Evolutionary conservation across 805 yeast genomes (phyloP), one percentile per base, ranked within the genome.

Genomic region (Candida taoyuanica): DNA sequence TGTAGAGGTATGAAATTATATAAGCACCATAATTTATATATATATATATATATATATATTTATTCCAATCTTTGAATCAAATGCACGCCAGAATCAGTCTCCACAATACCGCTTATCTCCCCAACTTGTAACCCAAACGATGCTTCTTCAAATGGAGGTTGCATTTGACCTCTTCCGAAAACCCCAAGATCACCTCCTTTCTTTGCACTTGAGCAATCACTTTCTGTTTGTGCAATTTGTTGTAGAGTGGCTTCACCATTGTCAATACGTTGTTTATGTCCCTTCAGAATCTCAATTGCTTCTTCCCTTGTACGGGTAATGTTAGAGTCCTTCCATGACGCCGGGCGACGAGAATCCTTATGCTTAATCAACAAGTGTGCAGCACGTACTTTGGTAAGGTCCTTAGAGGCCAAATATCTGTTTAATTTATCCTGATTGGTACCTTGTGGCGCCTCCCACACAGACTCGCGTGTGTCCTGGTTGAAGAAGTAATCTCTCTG

Each of bases 81-180:
- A 55, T 93, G 98, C 34, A 87, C 79, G 17, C 98, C 98, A 49
- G 94, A 82, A 53, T 82, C 94, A 14, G 89, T 77, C 63, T 88
- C 97, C 13, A 93, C 84, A 19, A 88, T 75, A 31, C 76, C 84
- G 54, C 93, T 81, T 31, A 84, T 60, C 56, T 89, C 93, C 16
- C 96, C 96, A 16, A 87, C 80, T 47, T 85, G 76, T 48, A 93
- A 67, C 5, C 64, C 79, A 59, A 84, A 91, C 2, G 96, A 81
- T 2, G 93, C 95, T 43, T 79, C 79, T 62, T 93, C 98, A 56
- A 93, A 93, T 42, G 82, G 65, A 25, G 96, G 96, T 62, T 93
- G 98, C 98, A 93, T 93, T 52, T 82, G 88, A 28, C 96, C 96
- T 44, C 72, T 78, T 17, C 84, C 86, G 56, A 93, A 93, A 55